Evolutionary conservation across 106 monocot genomes (phyloP).

Genomic region (Dactylorhiza incarnata): DNA sequence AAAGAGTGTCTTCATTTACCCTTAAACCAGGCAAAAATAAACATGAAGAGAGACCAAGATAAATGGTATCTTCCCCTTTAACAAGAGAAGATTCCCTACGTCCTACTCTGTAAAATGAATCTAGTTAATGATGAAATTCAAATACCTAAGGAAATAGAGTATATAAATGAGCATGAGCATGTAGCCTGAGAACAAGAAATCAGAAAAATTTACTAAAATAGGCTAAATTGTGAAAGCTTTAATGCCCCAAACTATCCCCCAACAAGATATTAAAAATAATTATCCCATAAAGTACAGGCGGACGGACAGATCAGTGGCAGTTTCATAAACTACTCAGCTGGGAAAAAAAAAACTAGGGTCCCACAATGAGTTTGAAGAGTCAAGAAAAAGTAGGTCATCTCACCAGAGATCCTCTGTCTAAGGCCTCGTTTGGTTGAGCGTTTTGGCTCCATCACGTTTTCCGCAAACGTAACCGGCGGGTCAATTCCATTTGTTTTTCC

Average conservation of each 20-base stretch:
- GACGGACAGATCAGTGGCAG: background rate
- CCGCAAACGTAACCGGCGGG: too few species aligned
- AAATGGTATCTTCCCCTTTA: background rate
- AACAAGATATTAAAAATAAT: too few species aligned
- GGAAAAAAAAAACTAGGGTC: background rate
- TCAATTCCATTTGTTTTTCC: too few species aligned
- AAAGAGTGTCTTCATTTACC: background rate
- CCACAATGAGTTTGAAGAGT: background rate
- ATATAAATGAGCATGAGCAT: background rate
- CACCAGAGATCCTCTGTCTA: too few species aligned
- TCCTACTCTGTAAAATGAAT: background rate
- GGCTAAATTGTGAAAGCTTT: background rate
- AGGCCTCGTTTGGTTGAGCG: too few species aligned
- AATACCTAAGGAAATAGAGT: too few species aligned
- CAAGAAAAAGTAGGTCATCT: background rate
- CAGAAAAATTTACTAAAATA: background rate
- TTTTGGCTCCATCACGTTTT: too few species aligned
- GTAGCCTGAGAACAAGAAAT: background rate
- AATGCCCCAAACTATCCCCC: too few species aligned
- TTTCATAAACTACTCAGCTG: background rate
- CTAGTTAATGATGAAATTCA: too few species aligned
- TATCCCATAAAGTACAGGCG: too few species aligned
- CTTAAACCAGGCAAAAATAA: background rate
- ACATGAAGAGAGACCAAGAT: background rate
- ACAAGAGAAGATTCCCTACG: background rate